A percentile compares a stretch with the other conserved stretches of the same genome.
Conservation (phyloP, 805 yeast species). For the Yarrowia divulgata region DNA sequence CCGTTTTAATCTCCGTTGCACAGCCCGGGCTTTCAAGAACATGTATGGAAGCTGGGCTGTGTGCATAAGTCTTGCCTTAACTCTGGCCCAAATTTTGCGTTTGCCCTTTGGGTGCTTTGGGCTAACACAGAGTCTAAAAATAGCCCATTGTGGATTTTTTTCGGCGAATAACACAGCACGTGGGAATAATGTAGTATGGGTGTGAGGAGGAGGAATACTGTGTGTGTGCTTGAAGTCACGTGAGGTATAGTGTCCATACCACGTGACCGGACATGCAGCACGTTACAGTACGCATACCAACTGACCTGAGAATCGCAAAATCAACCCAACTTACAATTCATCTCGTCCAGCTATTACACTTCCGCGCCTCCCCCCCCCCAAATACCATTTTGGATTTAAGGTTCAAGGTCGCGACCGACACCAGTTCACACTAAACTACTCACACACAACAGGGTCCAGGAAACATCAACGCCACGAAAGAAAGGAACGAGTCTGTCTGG, state of each 20-base stretch:
- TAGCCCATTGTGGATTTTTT: not conserved
- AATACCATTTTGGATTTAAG: slow-evolving; percentile 15
- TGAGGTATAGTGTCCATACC: not conserved
- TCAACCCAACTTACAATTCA: not conserved
- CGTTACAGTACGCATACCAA: too few species aligned
- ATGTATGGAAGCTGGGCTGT: slow-evolving; percentile 39
- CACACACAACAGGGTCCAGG: slow-evolving; percentile 19
- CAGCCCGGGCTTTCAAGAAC: slow-evolving; percentile 22
- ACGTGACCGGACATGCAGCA: not conserved
- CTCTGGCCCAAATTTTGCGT: not conserved
- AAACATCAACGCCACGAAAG: slow-evolving; percentile 24
- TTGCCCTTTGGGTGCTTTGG: too few species aligned
- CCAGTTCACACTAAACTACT: slow-evolving; percentile 10
- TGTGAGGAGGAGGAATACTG: not conserved
- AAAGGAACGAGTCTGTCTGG: not conserved
- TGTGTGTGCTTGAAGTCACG: not conserved
- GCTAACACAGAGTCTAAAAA: not conserved
- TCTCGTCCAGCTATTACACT: not conserved
- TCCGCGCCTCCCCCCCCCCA: slow-evolving; percentile 31
- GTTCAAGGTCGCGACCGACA: slow-evolving; percentile 24
- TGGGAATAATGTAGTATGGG: not conserved
- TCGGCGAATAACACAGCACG: slow-evolving; percentile 13
- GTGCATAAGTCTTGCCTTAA: slow-evolving; percentile 31
- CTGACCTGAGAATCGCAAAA: too few species aligned
- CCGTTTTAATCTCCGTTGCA: slow-evolving; percentile 1